These are phyloP conservation scores for Penstemon eatonii DNA, from an alignment of 257 asterid genomes.

Conservation along the genomic window DNA sequence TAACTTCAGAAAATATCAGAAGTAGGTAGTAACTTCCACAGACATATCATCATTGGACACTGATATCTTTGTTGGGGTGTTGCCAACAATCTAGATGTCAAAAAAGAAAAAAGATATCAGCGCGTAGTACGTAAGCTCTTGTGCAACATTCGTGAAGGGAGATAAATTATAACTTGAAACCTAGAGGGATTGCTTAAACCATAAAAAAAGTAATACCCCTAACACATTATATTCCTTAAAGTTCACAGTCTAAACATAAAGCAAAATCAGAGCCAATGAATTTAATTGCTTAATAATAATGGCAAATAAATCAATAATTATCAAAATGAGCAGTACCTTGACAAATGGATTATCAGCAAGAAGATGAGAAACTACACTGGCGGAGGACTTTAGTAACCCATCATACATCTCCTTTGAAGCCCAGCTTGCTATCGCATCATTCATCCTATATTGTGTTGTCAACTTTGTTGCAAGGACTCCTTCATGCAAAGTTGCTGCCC, in stretches of 20 bases:
- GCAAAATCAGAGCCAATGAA: slow-evolving; percentile 15
- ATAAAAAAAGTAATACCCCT: background rate
- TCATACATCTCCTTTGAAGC: slow-evolving; percentile 97
- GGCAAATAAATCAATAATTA: slow-evolving; percentile 14
- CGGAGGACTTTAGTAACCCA: slow-evolving; percentile 68
- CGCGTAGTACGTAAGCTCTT: background rate
- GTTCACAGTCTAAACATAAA: background rate
- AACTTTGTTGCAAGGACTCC: slow-evolving; percentile 69
- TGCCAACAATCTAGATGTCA: background rate
- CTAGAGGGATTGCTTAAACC: background rate
- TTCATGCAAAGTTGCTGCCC: slow-evolving; percentile 71
- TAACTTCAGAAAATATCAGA: background rate
- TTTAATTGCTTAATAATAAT: background rate
- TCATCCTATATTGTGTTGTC: slow-evolving; percentile 79
- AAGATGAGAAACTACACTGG: slow-evolving; percentile 75
- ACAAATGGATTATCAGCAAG: slow-evolving; percentile 91
- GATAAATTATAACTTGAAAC: background rate
- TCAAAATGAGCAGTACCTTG: slow-evolving; percentile 51
- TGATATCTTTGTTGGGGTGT: background rate
- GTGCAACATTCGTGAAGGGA: background rate
- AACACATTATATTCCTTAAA: too few species aligned
- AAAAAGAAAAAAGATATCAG: too few species aligned
- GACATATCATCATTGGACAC: background rate
- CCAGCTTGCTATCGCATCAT: slow-evolving; percentile 93
- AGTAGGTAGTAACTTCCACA: background rate